These are phyloP conservation scores for Xylaria intraflava DNA, from an alignment of 495 filamentous ascomycete species.

Conservation along the genomic window DNA sequence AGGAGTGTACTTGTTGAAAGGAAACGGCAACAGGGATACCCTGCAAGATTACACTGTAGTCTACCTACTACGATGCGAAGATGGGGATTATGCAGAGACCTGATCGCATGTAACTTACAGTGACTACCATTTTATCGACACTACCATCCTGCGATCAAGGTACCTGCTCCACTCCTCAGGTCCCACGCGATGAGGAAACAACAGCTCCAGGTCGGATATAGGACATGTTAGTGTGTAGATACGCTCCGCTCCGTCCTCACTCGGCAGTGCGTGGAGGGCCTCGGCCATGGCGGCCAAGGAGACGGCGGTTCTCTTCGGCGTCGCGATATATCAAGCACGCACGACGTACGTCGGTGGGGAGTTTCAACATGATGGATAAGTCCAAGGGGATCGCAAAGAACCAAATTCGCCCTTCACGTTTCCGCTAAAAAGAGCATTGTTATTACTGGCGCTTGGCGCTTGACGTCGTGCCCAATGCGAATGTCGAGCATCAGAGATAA, in stretches of 20 bases:
- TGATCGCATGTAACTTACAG: constrained; percentile 11
- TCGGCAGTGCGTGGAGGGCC: too few relatives aligned
- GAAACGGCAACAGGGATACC: constrained; percentile 11
- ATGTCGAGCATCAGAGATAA: constrained; percentile 1
- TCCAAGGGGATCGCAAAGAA: background rate
- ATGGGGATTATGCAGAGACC: constrained; percentile 9
- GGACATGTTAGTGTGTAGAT: too few relatives aligned
- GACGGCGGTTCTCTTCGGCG: too few relatives aligned
- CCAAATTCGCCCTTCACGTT: background rate
- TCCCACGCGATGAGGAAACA: too few relatives aligned
- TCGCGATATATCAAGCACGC: too few relatives aligned
- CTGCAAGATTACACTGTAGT: constrained; percentile 4
- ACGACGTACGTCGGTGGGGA: too few relatives aligned
- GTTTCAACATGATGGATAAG: too few relatives aligned
- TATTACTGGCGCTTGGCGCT: constrained; percentile 8
- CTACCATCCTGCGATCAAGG: too few relatives aligned
- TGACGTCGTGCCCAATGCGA: constrained; percentile 5
- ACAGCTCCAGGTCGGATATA: too few relatives aligned
- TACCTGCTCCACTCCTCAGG: background rate
- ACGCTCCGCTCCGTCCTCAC: too few relatives aligned
- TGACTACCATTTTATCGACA: too few relatives aligned
- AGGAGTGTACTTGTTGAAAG: constrained; percentile 7
- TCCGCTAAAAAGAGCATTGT: background rate
- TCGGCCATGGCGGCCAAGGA: too few relatives aligned
- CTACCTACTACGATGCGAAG: constrained; percentile 8